Conservation (phyloP, 129 eudicot genomes). For the Mikania micrantha region DNA sequence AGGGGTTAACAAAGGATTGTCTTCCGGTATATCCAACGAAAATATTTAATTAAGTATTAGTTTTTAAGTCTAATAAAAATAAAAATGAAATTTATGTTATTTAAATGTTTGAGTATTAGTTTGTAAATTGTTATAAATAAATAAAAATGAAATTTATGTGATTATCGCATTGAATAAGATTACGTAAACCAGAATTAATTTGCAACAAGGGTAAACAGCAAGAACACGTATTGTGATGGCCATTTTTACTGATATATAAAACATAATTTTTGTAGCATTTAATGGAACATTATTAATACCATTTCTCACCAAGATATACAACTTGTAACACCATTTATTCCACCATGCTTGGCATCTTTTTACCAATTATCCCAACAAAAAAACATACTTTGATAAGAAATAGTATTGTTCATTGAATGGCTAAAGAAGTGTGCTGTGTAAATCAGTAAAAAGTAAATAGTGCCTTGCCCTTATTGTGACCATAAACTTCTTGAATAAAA, state of each 20-base stretch:
- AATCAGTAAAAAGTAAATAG: background rate
- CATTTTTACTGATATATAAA: background rate
- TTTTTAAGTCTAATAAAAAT: too few species aligned
- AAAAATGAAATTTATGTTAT: too few species aligned
- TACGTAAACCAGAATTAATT: background rate
- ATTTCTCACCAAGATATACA: slow-evolving; percentile 1
- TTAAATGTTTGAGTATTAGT: too few species aligned
- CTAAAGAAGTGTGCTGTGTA: background rate
- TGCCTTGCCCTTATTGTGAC: background rate
- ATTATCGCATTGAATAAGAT: background rate
- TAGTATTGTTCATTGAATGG: background rate
- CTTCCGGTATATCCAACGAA: too few species aligned
- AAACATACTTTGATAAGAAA: background rate
- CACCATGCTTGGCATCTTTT: background rate
- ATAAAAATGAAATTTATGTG: too few species aligned
- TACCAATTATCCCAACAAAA: background rate
- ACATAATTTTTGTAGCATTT: background rate
- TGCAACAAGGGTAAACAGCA: background rate
- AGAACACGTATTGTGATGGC: background rate
- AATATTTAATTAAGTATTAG: too few species aligned
- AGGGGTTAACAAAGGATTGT: too few species aligned
- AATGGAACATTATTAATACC: background rate
- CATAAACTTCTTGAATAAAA: background rate
- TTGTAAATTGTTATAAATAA: too few species aligned
- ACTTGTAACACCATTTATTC: background rate